These are phyloP conservation scores for Phytopythium montanum DNA, from an alignment of 352 stramenopile species.

Conservation along the genomic window DNA sequence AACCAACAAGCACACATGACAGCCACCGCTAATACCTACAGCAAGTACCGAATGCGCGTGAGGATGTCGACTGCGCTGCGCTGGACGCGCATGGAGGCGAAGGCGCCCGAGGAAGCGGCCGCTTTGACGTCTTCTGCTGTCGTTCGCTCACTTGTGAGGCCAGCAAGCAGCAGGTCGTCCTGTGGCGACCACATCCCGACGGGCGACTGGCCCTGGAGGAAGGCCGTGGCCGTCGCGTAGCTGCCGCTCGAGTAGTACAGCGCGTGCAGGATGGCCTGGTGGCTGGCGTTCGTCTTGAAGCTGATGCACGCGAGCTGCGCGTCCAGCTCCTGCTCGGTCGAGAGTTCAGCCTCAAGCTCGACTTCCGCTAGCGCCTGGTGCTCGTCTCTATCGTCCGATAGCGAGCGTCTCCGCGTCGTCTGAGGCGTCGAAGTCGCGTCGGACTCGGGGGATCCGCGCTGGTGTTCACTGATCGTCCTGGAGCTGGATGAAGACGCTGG, in stretches of 20 bases:
- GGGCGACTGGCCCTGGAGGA: conserved; percentile 28
- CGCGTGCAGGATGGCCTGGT: conserved; percentile 26
- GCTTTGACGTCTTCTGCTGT: conserved; percentile 12
- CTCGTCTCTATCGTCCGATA: background rate
- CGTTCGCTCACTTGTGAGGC: conserved; percentile 18
- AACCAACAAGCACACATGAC: background rate
- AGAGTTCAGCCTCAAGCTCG: conserved; percentile 9
- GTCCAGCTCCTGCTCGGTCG: conserved; percentile 25
- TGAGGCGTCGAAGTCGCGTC: background rate
- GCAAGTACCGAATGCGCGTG: conserved; percentile 50
- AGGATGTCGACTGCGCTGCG: conserved; percentile 39
- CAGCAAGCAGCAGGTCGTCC: conserved; percentile 46
- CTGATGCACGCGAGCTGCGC: conserved; percentile 27
- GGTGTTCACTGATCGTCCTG: background rate
- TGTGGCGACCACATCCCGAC: conserved; percentile 38
- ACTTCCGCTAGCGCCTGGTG: background rate
- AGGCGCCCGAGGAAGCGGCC: conserved; percentile 27
- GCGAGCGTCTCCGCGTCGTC: background rate
- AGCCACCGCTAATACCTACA: conserved; percentile 30
- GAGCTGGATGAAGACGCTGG: background rate
- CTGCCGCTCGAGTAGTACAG: conserved; percentile 41
- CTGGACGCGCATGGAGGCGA: conserved; percentile 32
- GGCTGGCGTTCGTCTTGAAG: conserved; percentile 25
- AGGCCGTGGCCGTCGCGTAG: conserved; percentile 21
- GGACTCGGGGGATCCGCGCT: background rate